Percentiles rank a stretch among this genome's conserved stretches.
Conservation (phyloP, 106 monocot species). For the Dendrobium officinale region DNA sequence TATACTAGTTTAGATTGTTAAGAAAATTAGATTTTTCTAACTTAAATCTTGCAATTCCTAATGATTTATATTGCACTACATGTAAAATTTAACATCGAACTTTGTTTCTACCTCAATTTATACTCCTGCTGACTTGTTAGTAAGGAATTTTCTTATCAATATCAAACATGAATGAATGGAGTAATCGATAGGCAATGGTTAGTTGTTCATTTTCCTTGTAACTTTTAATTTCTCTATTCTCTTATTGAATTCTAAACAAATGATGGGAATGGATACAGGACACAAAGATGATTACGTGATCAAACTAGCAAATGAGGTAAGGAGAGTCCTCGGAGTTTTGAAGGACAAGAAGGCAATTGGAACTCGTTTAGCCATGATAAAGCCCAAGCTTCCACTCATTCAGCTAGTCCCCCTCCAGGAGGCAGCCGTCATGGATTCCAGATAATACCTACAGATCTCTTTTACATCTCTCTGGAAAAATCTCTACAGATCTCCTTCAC, state of each 20-base stretch:
- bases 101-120: too few relatives aligned
- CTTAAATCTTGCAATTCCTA: too few relatives aligned
- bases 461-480: not conserved
- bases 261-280: conserved; percentile 29
- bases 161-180: too few relatives aligned
- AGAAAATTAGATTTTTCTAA: too few relatives aligned
- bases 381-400: conserved; percentile 15
- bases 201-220: too few relatives aligned
- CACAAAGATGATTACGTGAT: conserved; percentile 78
- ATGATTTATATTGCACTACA: too few relatives aligned
- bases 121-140: too few relatives aligned
- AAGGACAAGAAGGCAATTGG: conserved; percentile 37
- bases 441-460: not conserved
- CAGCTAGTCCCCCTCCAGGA: conserved; percentile 34
- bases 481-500: not conserved
- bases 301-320: conserved; percentile 79
- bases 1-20: too few relatives aligned
- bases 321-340: conserved; percentile 58
- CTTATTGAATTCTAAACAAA: not conserved
- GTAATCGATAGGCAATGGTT: too few relatives aligned
- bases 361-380: conserved; percentile 9
- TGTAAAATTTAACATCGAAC: too few relatives aligned
- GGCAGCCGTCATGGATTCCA: conserved; percentile 21
- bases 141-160: too few relatives aligned
- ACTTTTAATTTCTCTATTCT: not conserved